Evolutionary conservation across 2,329 filamentous ascomycete species (phyloP), one percentile per base, ranked within the genome.

Genomic region (Pseudogymnoascus sp.): DNA sequence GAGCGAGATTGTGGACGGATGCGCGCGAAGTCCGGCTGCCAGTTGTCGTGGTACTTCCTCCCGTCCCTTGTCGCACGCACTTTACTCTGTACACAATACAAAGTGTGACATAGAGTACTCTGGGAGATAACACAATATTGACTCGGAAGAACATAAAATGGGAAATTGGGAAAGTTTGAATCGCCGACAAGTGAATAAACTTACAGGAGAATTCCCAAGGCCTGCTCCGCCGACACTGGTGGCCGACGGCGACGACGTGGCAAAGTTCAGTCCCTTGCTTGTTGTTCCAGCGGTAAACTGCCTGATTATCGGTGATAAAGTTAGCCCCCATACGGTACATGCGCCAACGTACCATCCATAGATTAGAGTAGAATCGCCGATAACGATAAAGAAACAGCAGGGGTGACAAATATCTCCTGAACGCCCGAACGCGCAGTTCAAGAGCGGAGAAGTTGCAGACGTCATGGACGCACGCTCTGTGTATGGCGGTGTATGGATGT

Each of bases 171-270:
- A 62, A 19, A 39, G 31, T 62, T 33, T 19, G 37, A 58, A 58
- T 62, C 58, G 63, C 63, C 65, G 66, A 63, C 60, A 63, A 68
- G 65, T 66, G 31, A 68, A 70, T 37, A 23, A 67, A 79, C 81
- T 77, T 79, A 85, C 81, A 72, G 81, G 81, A 67, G 79, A 80
- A 69, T 79, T 81, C 66, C 81, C 82, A 72, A 85, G 83, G 61
- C 85, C 85, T 67, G 49, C 49, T 55, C 49, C 49, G 6, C 83
- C 85, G 52, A 72, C 74, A 65, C 84, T 82, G 41, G 85, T 87
- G 41, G 83, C 83, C 65, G 85, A 84, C 58, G 85, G 84, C 52
- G 85, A 86, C 67, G 84, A 83, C 66, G 83, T 86, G 69, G 83
- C 80, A 73, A 83, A 85, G 68, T 79, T 63, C 38, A 31, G 43